Evolutionary conservation across 495 filamentous ascomycete genomes (phyloP).

Genomic region (Neohortaea acidophila): DNA sequence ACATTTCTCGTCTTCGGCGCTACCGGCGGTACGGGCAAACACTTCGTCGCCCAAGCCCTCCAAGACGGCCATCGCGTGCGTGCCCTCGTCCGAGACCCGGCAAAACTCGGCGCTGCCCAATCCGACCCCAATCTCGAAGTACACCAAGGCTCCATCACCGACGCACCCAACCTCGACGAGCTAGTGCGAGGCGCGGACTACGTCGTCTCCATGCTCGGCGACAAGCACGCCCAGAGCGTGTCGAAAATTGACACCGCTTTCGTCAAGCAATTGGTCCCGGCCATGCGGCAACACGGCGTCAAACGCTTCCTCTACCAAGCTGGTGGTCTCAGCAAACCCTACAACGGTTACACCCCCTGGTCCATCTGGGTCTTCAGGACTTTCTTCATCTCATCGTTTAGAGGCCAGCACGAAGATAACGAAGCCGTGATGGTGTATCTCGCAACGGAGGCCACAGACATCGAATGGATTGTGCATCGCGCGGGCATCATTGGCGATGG

Average conservation of each 20-base stretch:
- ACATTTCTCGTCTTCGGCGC: no score
- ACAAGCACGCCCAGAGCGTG: neutral
- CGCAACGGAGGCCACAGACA: no score
- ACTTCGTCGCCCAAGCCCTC: conserved; percentile 4
- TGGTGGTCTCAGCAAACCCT: conserved; percentile 2
- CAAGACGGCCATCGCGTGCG: conserved; percentile 2
- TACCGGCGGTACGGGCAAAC: no score
- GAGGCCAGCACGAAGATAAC: no score
- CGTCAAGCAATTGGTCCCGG: conserved; percentile 3
- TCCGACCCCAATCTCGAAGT: conserved; percentile 2
- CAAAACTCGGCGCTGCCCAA: neutral
- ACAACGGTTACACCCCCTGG: no score
- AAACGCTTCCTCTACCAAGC: conserved; percentile 6
- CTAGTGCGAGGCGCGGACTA: conserved; percentile 1
- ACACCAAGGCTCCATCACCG: conserved; percentile 2
- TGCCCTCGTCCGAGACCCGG: conserved; percentile 1
- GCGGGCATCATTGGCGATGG: no score
- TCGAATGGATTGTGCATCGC: no score
- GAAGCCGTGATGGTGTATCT: no score
- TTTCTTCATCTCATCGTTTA: no score
- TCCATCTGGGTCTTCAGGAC: no score
- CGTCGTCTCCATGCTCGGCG: conserved; percentile 5
- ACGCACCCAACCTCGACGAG: neutral
- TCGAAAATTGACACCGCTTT: conserved; percentile 7
- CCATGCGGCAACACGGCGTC: conserved; percentile 1